phyloP scores from a whole-genome alignment of 495 filamentous ascomycete species.

The Penicillium diatomitis region DNA sequence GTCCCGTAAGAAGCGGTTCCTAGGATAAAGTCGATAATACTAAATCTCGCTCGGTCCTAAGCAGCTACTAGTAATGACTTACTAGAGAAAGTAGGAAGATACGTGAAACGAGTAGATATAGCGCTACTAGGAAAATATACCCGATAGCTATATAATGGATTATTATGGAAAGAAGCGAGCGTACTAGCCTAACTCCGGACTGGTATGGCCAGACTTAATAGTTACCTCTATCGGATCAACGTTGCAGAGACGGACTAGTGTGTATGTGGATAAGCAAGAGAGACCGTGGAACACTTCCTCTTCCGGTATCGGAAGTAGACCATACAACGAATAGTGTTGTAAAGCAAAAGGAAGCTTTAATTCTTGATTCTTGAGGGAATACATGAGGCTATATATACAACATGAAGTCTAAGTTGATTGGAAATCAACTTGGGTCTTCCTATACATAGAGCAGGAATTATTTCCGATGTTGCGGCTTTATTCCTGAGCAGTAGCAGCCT shows the following conservation, averaged over 20 bases:
- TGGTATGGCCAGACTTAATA: slow-evolving; percentile 26
- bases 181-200: slow-evolving; percentile 26
- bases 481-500: not conserved
- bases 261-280: slow-evolving; percentile 23
- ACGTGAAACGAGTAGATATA: slow-evolving; percentile 19
- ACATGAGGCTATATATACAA: slow-evolving; percentile 14
- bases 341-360: slow-evolving; percentile 24
- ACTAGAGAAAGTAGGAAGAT: slow-evolving; percentile 11
- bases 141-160: slow-evolving; percentile 19
- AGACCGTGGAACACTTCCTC: slow-evolving; percentile 28
- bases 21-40: slow-evolving; percentile 9
- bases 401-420: too few relatives aligned
- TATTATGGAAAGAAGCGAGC: slow-evolving; percentile 23
- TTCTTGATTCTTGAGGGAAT: slow-evolving; percentile 15
- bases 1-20: slow-evolving; percentile 1
- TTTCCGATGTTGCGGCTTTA: too few relatives aligned
- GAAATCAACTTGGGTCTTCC: too few relatives aligned
- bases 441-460: too few relatives aligned
- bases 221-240: slow-evolving; percentile 22
- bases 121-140: slow-evolving; percentile 24
- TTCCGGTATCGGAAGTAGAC: slow-evolving; percentile 25
- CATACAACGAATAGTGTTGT: slow-evolving; percentile 19
- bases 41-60: slow-evolving; percentile 13
- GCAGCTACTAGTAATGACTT: not conserved
- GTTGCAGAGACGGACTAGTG: slow-evolving; percentile 13